Base-by-base conservation (phyloP, 192 early-diverging fungal species). In the Funneliformis mosseae region DNA sequence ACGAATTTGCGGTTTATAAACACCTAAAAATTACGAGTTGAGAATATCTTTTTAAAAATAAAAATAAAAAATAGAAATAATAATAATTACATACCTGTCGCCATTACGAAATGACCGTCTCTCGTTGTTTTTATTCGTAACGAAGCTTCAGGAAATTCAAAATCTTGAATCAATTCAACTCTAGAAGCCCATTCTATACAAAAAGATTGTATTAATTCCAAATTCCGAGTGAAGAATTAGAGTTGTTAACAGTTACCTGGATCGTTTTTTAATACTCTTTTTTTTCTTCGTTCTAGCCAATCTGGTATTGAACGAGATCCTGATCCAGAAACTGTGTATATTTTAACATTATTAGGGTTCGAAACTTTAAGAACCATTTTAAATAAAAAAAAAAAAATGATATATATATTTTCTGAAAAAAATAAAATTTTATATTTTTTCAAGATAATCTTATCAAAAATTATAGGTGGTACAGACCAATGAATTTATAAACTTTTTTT, bases 1-100 rank as follows among this genome's bases (percentile, higher is more conserved):
- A 69, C 98, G 91, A 80, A 99, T 94, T 82, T 98, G 98, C 27
- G 97, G 97, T 84, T 99, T 96, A 87, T 99, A 98, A n/a, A 97
- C 94, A 66, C 90, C 90, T 92, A 66, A 27, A 27, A 28, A 41
- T 0, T 23, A 39, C 0, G 8, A 41, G 9, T n/a, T 41, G 71
- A 70, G 0, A 16, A 62, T 7, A 9, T 27, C 25, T 74, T 9
- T 74, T n/a, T 75, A 66, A 9, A 27, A 16, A 68, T 5, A 77
- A 11, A 43, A 42, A 21, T 5, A 38, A 7, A 66, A 11, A 71
- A 72, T 21, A 42, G 4, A 27, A 46, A 28, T 16, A 18, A 62
- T 41, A 61, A 33, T 33, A 33, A 33, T 33, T 33, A 2, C 33
- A 33, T 33, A 88, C 96, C 97, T 8, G 95, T 98, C 3, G 96